Conservation (phyloP, 768 basidiomycete species). For the Auriscalpium microsporum region DNA sequence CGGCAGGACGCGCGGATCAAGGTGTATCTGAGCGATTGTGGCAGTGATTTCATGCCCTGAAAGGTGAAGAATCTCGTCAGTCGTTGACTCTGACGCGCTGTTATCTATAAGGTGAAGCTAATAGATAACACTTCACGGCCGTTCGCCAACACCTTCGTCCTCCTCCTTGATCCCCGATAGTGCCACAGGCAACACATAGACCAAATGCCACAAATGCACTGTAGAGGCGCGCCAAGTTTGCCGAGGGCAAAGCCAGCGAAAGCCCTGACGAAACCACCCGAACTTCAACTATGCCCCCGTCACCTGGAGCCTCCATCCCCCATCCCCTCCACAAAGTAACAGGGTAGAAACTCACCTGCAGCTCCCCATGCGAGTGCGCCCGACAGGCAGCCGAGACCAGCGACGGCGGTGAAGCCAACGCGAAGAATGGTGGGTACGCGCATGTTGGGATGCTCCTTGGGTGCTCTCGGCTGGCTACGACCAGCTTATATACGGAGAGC, state of each 20-base stretch:
- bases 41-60: conserved; percentile 88
- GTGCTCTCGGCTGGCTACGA: too few species aligned
- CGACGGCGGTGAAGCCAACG: not conserved
- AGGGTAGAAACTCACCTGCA: not conserved
- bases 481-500: too few species aligned
- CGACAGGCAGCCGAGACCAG: not conserved
- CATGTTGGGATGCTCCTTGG: too few species aligned
- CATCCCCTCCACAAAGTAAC: not conserved
- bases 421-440: too few species aligned
- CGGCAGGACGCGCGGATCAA: conserved; percentile 62
- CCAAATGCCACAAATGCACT: not conserved
- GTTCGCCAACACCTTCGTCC: too few species aligned
- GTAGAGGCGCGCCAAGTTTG: not conserved
- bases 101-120: too few species aligned
- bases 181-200: too few species aligned
- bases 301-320: not conserved
- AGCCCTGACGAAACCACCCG: not conserved
- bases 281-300: too few species aligned
- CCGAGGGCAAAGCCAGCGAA: not conserved
- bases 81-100: too few species aligned
- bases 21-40: conserved; percentile 88
- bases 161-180: too few species aligned
- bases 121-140: too few species aligned
- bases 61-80: not conserved
- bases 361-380: conserved; percentile 7